Conservation (phyloP, 2,329 filamentous ascomycete species). For the Verticillium nonalfalfae region DNA sequence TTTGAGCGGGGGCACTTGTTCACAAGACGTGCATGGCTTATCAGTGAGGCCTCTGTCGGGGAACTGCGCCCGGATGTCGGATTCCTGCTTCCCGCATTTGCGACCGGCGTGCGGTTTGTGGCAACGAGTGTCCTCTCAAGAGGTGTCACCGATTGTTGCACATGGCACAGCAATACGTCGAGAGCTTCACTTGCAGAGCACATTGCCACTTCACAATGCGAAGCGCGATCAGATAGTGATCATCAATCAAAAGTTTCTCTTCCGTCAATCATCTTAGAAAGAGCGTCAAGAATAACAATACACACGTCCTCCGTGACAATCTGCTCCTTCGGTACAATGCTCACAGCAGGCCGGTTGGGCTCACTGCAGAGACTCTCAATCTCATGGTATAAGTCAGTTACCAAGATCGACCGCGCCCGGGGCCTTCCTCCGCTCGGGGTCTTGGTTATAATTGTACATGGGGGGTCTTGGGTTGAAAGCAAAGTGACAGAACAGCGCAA, state of each 20-base stretch:
- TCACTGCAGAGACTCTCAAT: background rate
- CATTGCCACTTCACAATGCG: background rate
- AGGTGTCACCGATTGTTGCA: background rate
- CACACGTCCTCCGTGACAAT: slow-evolving; percentile 7
- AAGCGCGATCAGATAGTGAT: background rate
- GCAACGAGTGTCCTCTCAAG: too few relatives aligned
- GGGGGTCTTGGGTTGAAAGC: slow-evolving; percentile 10
- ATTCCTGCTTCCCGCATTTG: background rate
- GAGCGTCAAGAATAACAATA: slow-evolving; percentile 23
- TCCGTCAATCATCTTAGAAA: slow-evolving; percentile 3
- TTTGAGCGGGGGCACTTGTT: background rate
- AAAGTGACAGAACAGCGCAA: slow-evolving; percentile 3
- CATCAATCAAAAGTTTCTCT: background rate
- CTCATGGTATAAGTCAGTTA: background rate
- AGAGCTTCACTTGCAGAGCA: background rate
- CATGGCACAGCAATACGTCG: background rate
- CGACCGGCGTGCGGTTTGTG: background rate
- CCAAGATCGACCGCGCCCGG: background rate
- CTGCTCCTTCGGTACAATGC: background rate
- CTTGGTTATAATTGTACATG: slow-evolving; percentile 25
- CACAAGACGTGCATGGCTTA: background rate
- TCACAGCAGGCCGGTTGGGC: background rate
- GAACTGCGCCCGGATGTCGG: background rate
- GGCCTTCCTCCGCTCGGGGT: slow-evolving; percentile 13
- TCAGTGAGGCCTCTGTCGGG: background rate